Conservation (phyloP, 768 basidiomycete genomes). For the Nidula microcarpa region DNA sequence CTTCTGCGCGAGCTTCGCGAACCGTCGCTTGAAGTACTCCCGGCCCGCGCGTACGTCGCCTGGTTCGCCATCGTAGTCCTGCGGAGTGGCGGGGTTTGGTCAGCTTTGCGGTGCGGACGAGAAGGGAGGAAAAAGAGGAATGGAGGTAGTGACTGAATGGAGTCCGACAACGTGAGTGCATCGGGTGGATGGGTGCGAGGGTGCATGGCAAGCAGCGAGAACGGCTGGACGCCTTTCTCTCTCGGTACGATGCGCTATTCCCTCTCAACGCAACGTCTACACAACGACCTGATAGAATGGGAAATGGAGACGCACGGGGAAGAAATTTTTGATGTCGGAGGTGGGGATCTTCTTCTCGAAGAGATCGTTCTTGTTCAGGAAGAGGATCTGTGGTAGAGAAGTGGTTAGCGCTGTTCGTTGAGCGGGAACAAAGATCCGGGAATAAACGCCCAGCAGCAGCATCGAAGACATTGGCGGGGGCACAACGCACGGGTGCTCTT, state of each 20-base stretch:
- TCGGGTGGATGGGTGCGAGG: not conserved
- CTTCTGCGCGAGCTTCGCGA: conserved; percentile 78
- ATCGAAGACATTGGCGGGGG: no score
- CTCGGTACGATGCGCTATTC: not conserved
- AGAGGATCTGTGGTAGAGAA: conserved; percentile 63
- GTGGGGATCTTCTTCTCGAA: conserved; percentile 78
- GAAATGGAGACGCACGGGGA: conserved; percentile 54
- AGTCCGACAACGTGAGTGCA: not conserved
- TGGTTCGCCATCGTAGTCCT: conserved; percentile 85
- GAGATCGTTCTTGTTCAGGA: conserved; percentile 95
- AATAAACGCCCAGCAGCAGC: no score
- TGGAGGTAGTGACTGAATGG: not conserved
- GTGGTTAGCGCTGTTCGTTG: conserved; percentile 1
- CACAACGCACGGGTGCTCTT: no score
- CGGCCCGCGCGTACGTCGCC: conserved; percentile 73
- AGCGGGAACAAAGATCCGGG: not conserved
- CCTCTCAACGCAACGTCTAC: no score
- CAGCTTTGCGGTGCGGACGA: not conserved
- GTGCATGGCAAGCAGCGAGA: not conserved
- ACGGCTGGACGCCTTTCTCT: not conserved
- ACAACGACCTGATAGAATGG: no score
- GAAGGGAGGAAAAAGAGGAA: not conserved
- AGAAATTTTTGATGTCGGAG: conserved; percentile 86
- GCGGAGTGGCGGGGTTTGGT: not conserved
- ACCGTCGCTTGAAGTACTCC: conserved; percentile 88